phyloP scores from a whole-genome alignment of 495 filamentous ascomycete genomes.

The Glonium stellatum region DNA sequence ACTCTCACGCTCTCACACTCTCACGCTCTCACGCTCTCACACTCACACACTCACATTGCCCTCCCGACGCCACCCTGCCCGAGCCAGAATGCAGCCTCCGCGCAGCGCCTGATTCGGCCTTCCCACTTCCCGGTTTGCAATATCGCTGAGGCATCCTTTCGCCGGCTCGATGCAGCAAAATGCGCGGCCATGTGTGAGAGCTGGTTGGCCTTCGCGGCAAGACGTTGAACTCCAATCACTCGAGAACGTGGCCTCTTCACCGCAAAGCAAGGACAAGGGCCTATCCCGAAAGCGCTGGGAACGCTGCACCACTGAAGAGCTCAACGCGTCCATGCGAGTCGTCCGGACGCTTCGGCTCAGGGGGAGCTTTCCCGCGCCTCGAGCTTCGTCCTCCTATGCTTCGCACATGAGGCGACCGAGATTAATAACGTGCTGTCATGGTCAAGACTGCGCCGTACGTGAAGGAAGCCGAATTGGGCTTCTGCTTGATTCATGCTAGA shows the following conservation, averaged over 20 bases:
- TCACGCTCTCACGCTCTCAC: too few relatives aligned
- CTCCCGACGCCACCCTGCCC: too few relatives aligned
- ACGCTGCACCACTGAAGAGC: neutral
- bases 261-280: conserved; percentile 14
- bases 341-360: neutral
- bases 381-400: neutral
- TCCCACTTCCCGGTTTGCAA: neutral
- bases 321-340: neutral
- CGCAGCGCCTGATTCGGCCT: neutral
- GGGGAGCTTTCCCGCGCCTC: neutral
- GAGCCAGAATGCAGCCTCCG: neutral
- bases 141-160: neutral
- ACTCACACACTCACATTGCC: too few relatives aligned
- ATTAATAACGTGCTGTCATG: neutral
- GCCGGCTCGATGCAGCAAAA: neutral
- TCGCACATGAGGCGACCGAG: too few relatives aligned
- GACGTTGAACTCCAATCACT: conserved; percentile 18
- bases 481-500: too few relatives aligned
- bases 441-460: too few relatives aligned
- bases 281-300: conserved; percentile 1
- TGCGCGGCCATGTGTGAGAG: neutral
- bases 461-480: too few relatives aligned
- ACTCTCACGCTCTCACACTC: too few relatives aligned
- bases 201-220: neutral
- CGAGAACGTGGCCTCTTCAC: conserved; percentile 23